Evolutionary conservation across 2,329 filamentous ascomycete species (phyloP).

Genomic region (Amauroascus niger): DNA sequence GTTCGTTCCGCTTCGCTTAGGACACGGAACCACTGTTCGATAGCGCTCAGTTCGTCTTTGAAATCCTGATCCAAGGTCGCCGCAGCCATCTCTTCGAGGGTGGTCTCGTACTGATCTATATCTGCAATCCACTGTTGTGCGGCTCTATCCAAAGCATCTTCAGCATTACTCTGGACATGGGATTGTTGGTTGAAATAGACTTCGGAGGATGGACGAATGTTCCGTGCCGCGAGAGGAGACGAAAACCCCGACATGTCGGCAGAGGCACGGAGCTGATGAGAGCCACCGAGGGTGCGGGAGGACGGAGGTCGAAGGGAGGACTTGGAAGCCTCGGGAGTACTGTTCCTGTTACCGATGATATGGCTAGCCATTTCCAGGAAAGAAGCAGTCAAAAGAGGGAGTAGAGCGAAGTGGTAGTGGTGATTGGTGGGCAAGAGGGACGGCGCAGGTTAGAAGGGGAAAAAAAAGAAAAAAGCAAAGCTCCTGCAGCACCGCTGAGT

Average conservation of each 20-base stretch:
- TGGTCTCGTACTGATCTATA: constrained; percentile 98
- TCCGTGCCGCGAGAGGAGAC: constrained; percentile 60
- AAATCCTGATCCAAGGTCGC: constrained; percentile 99
- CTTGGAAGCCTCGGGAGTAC: constrained; percentile 83
- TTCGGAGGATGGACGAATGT: constrained; percentile 86
- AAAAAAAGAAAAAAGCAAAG: constrained; percentile 31
- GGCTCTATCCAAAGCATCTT: constrained; percentile 85
- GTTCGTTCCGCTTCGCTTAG: constrained; percentile 94
- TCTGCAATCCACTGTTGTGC: constrained; percentile 98
- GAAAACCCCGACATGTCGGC: constrained; percentile 87
- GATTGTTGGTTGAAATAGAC: constrained; percentile 74
- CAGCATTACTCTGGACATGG: constrained; percentile 57
- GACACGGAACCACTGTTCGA: constrained; percentile 98
- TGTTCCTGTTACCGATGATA: constrained; percentile 79
- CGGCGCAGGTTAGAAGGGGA: background rate
- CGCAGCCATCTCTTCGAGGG: constrained; percentile 95
- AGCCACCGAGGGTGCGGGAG: constrained; percentile 65
- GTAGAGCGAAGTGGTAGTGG: background rate
- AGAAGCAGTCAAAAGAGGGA: background rate
- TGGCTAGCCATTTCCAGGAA: constrained; percentile 49
- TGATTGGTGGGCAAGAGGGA: constrained; percentile 4
- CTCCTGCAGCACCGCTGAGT: constrained; percentile 76
- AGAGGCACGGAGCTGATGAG: constrained; percentile 83
- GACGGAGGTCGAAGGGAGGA: constrained; percentile 75
- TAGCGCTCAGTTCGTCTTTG: constrained; percentile 96